Evolutionary conservation across 441 rosid genomes (phyloP).

Genomic region (Flueggea neowawraea): DNA sequence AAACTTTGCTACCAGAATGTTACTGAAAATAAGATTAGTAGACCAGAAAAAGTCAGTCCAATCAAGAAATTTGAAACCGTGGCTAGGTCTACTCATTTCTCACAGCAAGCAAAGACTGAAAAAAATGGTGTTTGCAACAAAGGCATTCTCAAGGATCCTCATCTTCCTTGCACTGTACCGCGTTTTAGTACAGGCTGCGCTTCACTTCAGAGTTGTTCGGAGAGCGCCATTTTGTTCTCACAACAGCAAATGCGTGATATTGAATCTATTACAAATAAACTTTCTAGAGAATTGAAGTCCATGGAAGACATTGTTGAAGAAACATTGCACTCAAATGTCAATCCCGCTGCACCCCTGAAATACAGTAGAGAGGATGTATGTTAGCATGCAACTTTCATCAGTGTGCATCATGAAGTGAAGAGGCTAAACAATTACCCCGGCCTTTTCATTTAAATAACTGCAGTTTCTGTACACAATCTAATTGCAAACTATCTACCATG

Average conservation of each 20-base stretch:
- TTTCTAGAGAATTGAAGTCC: constrained; percentile 53
- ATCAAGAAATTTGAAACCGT: constrained; percentile 36
- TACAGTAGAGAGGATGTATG: constrained; percentile 60
- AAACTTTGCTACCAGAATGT: constrained; percentile 49
- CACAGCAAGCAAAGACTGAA: constrained; percentile 29
- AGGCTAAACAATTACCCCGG: neutral
- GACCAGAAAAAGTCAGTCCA: constrained; percentile 38
- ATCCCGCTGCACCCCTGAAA: constrained; percentile 29
- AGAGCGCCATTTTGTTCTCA: constrained; percentile 75
- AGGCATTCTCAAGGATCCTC: constrained; percentile 36
- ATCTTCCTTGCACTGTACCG: constrained; percentile 21
- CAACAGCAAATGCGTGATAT: constrained; percentile 74
- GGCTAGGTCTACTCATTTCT: constrained; percentile 24
- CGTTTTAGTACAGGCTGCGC: constrained; percentile 31
- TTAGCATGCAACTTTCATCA: constrained; percentile 1
- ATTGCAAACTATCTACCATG: too few species aligned
- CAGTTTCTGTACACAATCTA: too few species aligned
- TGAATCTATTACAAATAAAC: constrained; percentile 52
- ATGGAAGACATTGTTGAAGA: constrained; percentile 63
- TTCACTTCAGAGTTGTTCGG: constrained; percentile 49
- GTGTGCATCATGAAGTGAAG: too few species aligned
- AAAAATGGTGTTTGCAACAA: constrained; percentile 31
- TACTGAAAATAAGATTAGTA: constrained; percentile 33
- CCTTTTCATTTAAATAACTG: neutral
- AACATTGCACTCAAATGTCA: constrained; percentile 31